A percentile compares a stretch with the other conserved stretches of the same genome.
Conservation (phyloP, 768 basidiomycete species). For the Tylopilus sp. region DNA sequence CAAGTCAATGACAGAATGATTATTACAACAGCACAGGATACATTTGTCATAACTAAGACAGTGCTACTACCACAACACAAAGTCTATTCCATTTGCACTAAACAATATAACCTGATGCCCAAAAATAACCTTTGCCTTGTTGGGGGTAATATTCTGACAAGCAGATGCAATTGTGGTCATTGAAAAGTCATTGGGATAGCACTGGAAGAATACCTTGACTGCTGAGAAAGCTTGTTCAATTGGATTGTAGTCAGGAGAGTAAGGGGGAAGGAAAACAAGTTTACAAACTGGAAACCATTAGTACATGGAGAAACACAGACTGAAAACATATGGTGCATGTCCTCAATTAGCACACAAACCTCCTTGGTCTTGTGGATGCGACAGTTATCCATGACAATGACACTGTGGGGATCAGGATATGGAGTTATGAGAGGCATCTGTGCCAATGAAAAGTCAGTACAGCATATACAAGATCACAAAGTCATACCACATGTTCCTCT, state of each 20-base stretch:
- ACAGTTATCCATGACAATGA: conserved; percentile 27
- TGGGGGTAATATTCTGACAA: not conserved
- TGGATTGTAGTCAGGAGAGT: too few species aligned
- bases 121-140: not conserved
- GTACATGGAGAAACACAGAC: not conserved
- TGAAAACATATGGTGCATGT: conserved; percentile 15
- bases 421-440: conserved; percentile 8
- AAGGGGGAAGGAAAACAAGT: not conserved
- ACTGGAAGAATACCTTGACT: not conserved
- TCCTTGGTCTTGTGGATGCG: conserved; percentile 24
- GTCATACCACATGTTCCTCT: not conserved
- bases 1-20: too few species aligned
- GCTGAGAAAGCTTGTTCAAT: conserved; percentile 10
- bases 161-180: not conserved
- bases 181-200: not conserved
- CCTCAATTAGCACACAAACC: conserved; percentile 16
- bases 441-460: not conserved
- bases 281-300: not conserved
- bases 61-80: not conserved
- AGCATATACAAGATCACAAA: not conserved
- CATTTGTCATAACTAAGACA: not conserved
- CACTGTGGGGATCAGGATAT: not conserved
- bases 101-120: not conserved
- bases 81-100: conserved; percentile 4
- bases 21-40: not conserved